Percentiles rank a stretch among this genome's conserved stretches.
These are phyloP conservation scores for Ustilago nuda DNA, from an alignment of 1,284 basidiomycete genomes.

Conservation along the genomic window DNA sequence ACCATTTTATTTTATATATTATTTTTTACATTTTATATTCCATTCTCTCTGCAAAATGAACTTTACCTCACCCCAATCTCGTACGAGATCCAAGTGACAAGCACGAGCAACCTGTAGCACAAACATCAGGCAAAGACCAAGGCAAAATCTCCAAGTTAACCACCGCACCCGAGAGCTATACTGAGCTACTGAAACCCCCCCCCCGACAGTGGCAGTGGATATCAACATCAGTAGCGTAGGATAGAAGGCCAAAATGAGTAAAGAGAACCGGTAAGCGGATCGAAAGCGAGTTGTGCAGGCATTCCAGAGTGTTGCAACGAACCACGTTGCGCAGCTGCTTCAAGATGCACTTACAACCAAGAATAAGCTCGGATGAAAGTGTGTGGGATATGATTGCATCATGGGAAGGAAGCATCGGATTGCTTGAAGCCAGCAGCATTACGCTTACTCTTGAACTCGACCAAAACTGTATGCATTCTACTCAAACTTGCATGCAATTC, in stretches of 20 bases:
- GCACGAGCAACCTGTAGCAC: constrained; percentile 12
- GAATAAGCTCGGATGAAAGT: background rate
- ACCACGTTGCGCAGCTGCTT: constrained; percentile 13
- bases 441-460: constrained; percentile 37
- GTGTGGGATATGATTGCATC: background rate
- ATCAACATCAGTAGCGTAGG: constrained; percentile 69
- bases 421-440: background rate
- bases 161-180: constrained; percentile 70
- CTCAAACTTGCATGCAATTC: constrained; percentile 46
- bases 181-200: constrained; percentile 69
- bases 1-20: background rate
- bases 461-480: constrained; percentile 47
- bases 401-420: background rate
- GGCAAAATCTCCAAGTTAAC: constrained; percentile 66
- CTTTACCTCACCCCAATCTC: background rate
- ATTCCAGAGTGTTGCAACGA: constrained; percentile 61
- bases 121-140: background rate
- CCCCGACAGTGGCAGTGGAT: constrained; percentile 71
- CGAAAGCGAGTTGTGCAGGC: constrained; percentile 70
- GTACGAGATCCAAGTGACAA: constrained; percentile 15
- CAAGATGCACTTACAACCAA: background rate
- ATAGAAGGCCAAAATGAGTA: constrained; percentile 71
- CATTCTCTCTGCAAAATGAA: background rate
- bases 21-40: background rate
- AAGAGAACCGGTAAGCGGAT: constrained; percentile 70